Evolutionary conservation across 2,329 filamentous ascomycete genomes (phyloP).

Genomic region (Bipolaris bicolor): DNA sequence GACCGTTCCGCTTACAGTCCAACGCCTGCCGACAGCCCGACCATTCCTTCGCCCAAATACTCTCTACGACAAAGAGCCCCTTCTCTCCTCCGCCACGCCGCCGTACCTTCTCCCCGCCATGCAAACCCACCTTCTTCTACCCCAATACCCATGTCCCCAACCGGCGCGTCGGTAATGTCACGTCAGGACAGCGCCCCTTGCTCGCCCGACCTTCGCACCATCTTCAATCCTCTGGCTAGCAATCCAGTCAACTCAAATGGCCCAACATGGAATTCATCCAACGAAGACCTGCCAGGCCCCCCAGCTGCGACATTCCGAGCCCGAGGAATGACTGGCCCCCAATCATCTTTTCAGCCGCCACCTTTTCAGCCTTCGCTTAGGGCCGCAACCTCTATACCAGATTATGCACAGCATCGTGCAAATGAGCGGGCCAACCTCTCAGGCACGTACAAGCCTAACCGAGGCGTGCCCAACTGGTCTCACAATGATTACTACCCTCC

Average conservation of each 20-base stretch:
- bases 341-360: conserved; percentile 29
- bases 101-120: conserved; percentile 38
- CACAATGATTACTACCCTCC: conserved; percentile 43
- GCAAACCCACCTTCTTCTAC: conserved; percentile 28
- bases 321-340: conserved; percentile 45
- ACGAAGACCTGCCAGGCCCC: conserved; percentile 30
- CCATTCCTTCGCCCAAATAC: conserved; percentile 51
- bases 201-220: conserved; percentile 40
- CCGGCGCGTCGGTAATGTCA: conserved; percentile 30
- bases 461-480: conserved; percentile 45
- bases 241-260: conserved; percentile 40
- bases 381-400: conserved; percentile 47
- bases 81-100: conserved; percentile 48
- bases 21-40: conserved; percentile 39
- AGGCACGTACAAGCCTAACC: conserved; percentile 46
- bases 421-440: conserved; percentile 40
- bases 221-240: conserved; percentile 45
- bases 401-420: conserved; percentile 41
- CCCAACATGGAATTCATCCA: conserved; percentile 32
- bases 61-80: conserved; percentile 51
- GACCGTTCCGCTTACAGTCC: conserved; percentile 40
- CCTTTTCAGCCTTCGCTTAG: conserved; percentile 38
- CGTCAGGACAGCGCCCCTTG: conserved; percentile 34
- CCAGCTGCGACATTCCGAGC: conserved; percentile 24
- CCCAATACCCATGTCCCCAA: conserved; percentile 34